Percentiles rank a stretch among this genome's conserved stretches.
Conservation (phyloP, 2,329 filamentous ascomycete species). For the Exserohilum turcica region DNA sequence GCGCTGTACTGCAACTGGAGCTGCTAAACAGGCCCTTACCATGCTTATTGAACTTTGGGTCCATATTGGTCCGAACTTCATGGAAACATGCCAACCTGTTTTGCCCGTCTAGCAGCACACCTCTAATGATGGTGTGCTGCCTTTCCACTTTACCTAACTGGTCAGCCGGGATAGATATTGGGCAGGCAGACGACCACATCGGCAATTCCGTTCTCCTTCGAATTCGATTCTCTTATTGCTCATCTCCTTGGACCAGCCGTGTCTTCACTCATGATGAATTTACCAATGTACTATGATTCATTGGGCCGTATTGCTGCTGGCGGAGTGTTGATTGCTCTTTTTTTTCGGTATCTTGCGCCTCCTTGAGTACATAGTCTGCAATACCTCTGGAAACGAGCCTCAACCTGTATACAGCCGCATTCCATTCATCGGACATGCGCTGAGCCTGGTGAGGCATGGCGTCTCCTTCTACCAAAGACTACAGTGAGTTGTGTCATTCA, state of each 20-base stretch:
- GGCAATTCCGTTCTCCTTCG: not conserved
- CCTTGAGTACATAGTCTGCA: not conserved
- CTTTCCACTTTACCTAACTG: not conserved
- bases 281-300: no score
- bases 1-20: not conserved
- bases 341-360: not conserved
- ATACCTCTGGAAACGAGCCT: not conserved
- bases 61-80: not conserved
- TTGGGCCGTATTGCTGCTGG: not conserved
- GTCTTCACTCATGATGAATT: no score
- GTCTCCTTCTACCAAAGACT: not conserved
- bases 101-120: not conserved
- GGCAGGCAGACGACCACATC: not conserved
- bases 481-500: not conserved
- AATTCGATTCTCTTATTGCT: not conserved
- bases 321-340: not conserved
- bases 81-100: no score
- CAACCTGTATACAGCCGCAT: not conserved
- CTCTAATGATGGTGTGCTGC: not conserved
- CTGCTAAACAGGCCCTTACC: not conserved
- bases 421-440: not conserved
- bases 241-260: no score
- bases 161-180: not conserved
- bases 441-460: not conserved
- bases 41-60: not conserved